Evolutionary conservation across 2,329 filamentous ascomycete genomes (phyloP).

Genomic region (Colletotrichum spinosum): DNA sequence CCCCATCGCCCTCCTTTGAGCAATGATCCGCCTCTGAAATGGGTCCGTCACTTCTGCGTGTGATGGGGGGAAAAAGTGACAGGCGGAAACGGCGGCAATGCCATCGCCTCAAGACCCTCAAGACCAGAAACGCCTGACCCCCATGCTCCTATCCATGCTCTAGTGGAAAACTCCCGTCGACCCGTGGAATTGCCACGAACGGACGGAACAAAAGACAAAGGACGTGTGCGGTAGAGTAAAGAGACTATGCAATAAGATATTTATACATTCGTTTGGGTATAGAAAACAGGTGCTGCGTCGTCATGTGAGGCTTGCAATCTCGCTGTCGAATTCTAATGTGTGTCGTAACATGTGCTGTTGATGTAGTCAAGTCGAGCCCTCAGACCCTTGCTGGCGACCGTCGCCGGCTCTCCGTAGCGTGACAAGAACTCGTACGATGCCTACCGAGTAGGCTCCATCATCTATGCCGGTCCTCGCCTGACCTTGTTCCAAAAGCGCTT

Average conservation of each 20-base stretch:
- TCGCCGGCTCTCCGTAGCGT: too few species aligned
- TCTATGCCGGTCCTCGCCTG: conserved; percentile 49
- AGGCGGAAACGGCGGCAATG: conserved; percentile 26
- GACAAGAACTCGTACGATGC: too few species aligned
- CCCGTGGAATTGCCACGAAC: conserved; percentile 8
- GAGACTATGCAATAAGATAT: conserved; percentile 29
- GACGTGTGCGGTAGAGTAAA: conserved; percentile 7
- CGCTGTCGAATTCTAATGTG: conserved; percentile 17
- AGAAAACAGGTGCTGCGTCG: conserved; percentile 26
- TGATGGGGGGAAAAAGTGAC: conserved; percentile 14
- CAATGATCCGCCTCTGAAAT: conserved; percentile 17
- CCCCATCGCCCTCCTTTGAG: conserved; percentile 2
- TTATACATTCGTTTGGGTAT: conserved; percentile 29
- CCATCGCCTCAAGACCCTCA: background rate
- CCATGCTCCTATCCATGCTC: conserved; percentile 1
- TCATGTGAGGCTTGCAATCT: conserved; percentile 24
- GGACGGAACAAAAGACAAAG: conserved; percentile 1
- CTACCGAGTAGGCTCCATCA: too few species aligned
- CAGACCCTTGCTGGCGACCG: too few species aligned
- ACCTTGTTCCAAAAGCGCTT: conserved; percentile 75
- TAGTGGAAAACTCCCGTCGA: conserved; percentile 14
- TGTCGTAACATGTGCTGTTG: conserved; percentile 8
- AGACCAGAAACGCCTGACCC: background rate
- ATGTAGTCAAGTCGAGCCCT: too few species aligned
- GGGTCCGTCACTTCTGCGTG: conserved; percentile 6